Percentiles rank a stretch among this genome's conserved stretches.
These are phyloP conservation scores for Triangularia verruculosa DNA, from an alignment of 2,329 filamentous ascomycete species.

Conservation along the genomic window DNA sequence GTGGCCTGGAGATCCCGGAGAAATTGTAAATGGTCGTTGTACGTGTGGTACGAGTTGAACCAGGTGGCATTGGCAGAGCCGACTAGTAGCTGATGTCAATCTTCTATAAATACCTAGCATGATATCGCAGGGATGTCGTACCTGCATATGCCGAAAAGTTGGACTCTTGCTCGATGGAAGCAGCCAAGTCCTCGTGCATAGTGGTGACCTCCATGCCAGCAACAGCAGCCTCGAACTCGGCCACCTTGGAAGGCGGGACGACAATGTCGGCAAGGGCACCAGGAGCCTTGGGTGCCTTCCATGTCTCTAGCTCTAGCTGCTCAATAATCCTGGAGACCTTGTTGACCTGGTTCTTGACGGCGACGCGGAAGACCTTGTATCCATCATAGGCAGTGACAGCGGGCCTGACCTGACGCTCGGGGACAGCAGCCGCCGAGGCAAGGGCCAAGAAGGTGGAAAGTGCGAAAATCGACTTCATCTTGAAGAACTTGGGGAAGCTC, in stretches of 20 bases:
- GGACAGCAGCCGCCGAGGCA: slow-evolving; percentile 16
- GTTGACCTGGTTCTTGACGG: slow-evolving; percentile 34
- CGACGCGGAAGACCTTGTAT: slow-evolving; percentile 45
- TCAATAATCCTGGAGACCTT: slow-evolving; percentile 35
- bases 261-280: slow-evolving; percentile 41
- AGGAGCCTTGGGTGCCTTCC: slow-evolving; percentile 37
- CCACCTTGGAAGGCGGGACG: slow-evolving; percentile 36
- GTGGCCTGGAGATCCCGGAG: slow-evolving; percentile 43
- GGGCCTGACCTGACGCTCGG: slow-evolving; percentile 22
- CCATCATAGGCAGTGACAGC: slow-evolving; percentile 38
- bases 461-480: slow-evolving; percentile 21
- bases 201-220: slow-evolving; percentile 33
- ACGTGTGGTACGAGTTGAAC: slow-evolving; percentile 54
- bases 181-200: slow-evolving; percentile 42
- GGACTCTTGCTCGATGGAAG: slow-evolving; percentile 37
- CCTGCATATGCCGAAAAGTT: slow-evolving; percentile 32
- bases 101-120: background rate
- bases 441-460: slow-evolving; percentile 19
- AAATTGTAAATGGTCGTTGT: slow-evolving; percentile 49
- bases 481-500: slow-evolving; percentile 2
- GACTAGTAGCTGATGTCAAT: background rate
- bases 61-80: slow-evolving; percentile 33
- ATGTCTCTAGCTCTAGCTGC: slow-evolving; percentile 36
- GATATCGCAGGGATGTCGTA: slow-evolving; percentile 20
- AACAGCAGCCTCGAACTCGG: slow-evolving; percentile 34